Percentiles rank a stretch among this genome's conserved stretches.
These are phyloP conservation scores for Elsinoe australis DNA, from an alignment of 2,329 filamentous ascomycete genomes.

Conservation along the genomic window DNA sequence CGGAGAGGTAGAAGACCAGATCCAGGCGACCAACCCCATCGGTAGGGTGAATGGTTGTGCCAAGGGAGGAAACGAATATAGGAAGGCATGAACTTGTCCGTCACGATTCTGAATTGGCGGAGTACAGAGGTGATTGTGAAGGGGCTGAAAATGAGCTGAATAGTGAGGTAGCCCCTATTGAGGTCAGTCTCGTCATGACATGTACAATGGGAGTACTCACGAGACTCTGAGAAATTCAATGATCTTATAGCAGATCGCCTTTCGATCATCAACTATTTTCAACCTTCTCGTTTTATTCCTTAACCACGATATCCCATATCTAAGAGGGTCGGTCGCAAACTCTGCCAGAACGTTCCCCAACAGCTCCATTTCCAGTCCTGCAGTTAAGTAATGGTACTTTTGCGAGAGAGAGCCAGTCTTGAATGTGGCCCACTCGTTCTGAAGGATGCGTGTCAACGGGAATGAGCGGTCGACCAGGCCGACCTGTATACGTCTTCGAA, in stretches of 20 bases:
- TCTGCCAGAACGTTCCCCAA: constrained; percentile 9
- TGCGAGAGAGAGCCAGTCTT: background rate
- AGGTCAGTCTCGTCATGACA: background rate
- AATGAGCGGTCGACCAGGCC: constrained; percentile 8
- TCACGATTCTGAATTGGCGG: background rate
- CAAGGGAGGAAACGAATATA: constrained; percentile 1
- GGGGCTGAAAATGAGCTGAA: constrained; percentile 8
- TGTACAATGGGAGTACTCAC: background rate
- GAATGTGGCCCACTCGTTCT: constrained; percentile 1
- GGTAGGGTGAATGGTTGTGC: background rate
- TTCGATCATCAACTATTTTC: background rate
- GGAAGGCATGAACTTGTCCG: background rate
- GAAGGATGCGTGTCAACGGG: background rate
- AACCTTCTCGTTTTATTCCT: background rate
- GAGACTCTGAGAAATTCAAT: constrained; percentile 2
- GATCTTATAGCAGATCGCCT: background rate
- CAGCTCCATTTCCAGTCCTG: constrained; percentile 8
- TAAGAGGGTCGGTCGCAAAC: constrained; percentile 2
- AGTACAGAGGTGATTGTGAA: constrained; percentile 4
- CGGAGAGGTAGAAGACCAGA: background rate
- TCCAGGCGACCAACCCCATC: background rate
- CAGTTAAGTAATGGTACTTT: constrained; percentile 11
- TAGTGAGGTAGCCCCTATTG: constrained; percentile 1
- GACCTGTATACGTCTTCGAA: constrained; percentile 18
- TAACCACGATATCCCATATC: constrained; percentile 2